Percentiles rank a stretch among this genome's conserved stretches.
Conservation (phyloP, 106 monocot species). For the Apostasia ramifera region DNA sequence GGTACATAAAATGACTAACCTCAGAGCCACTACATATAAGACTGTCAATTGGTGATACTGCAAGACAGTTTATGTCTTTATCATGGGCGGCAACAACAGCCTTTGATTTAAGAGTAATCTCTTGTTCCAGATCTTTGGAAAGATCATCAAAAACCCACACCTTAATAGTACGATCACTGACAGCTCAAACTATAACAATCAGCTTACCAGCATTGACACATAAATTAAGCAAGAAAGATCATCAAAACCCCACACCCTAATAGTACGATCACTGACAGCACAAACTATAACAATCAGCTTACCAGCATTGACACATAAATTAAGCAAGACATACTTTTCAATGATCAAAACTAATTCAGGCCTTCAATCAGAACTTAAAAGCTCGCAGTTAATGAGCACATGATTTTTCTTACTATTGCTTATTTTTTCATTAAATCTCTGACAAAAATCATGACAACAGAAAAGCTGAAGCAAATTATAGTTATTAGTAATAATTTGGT, state of each 20-base stretch:
- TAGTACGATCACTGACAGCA: slow-evolving; percentile 60
- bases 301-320: too few species aligned
- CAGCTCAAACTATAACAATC: too few species aligned
- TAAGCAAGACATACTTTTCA: too few species aligned
- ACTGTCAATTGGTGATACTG: slow-evolving; percentile 82
- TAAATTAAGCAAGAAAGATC: neutral
- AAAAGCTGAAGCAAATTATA: too few species aligned
- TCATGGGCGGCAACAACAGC: slow-evolving; percentile 91
- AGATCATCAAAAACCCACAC: slow-evolving; percentile 71
- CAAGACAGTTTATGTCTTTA: slow-evolving; percentile 91
- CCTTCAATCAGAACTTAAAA: too few species aligned
- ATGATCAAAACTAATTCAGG: too few species aligned
- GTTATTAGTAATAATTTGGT: too few species aligned
- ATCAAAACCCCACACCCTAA: slow-evolving; percentile 81
- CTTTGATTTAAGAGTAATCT: slow-evolving; percentile 58
- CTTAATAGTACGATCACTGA: slow-evolving; percentile 83
- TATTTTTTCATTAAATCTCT: too few species aligned
- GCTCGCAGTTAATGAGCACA: too few species aligned
- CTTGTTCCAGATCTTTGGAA: slow-evolving; percentile 29
- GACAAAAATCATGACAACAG: too few species aligned
- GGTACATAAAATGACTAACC: slow-evolving; percentile 22
- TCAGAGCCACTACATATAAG: slow-evolving; percentile 95
- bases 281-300: too few species aligned
- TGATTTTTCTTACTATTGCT: too few species aligned
- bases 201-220: neutral